A percentile compares a stretch with the other conserved stretches of the same genome.
Evolutionary conservation across 352 stramenopile species (phyloP).

Genomic region (Globisporangium takayamanum): DNA sequence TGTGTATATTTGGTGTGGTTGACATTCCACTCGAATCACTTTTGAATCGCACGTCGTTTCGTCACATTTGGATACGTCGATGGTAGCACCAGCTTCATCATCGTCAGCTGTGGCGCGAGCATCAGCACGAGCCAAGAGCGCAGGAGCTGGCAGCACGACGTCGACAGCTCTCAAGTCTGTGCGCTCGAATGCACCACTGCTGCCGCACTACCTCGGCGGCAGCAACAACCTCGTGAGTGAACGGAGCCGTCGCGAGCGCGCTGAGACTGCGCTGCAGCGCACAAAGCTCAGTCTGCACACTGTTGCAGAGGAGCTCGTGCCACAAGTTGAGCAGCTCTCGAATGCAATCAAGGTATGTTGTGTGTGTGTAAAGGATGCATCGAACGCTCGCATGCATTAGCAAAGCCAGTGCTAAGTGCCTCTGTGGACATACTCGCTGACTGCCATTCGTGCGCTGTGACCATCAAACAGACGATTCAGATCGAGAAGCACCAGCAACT

Average conservation of each 20-base stretch:
- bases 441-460: not conserved
- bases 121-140: not conserved
- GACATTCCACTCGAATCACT: not conserved
- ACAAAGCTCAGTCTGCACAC: constrained; percentile 27
- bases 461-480: constrained; percentile 33
- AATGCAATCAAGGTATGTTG: constrained; percentile 39
- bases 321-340: constrained; percentile 40
- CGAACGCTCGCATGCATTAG: not conserved
- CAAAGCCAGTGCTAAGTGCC: not conserved
- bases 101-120: not conserved
- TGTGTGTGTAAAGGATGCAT: too few species aligned
- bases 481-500: constrained; percentile 50
- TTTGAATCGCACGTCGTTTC: not conserved
- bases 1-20: not conserved
- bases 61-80: not conserved
- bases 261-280: constrained; percentile 35
- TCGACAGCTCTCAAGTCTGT: not conserved
- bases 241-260: constrained; percentile 46
- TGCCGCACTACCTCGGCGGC: constrained; percentile 46
- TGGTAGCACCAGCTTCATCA: not conserved
- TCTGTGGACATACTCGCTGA: not conserved
- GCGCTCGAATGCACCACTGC: not conserved
- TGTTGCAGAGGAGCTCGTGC: constrained; percentile 33
- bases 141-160: not conserved
- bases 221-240: constrained; percentile 64